These are phyloP conservation scores for Trichopus zeylanicus DNA, from an alignment of 116 monocot species.

Conservation along the genomic window DNA sequence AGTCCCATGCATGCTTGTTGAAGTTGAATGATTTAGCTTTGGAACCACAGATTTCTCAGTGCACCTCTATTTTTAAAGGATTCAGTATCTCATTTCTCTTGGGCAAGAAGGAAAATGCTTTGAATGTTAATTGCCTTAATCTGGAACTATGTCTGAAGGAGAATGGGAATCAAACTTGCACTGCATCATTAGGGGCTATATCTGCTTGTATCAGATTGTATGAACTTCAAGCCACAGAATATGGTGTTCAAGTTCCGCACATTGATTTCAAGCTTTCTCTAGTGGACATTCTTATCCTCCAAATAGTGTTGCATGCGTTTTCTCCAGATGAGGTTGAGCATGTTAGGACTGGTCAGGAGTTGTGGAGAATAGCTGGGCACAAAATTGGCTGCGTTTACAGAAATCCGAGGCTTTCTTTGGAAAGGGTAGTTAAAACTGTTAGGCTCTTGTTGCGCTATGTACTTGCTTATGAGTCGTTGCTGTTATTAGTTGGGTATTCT, in stretches of 20 bases:
- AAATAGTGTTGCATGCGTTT: slow-evolving; percentile 28
- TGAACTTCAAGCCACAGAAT: slow-evolving; percentile 18
- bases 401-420: slow-evolving; percentile 17
- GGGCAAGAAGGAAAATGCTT: slow-evolving; percentile 16
- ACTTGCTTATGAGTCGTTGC: slow-evolving; percentile 42
- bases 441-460: slow-evolving; percentile 52
- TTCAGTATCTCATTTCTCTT: slow-evolving; percentile 21
- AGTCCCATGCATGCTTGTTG: slow-evolving; percentile 31
- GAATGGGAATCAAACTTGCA: slow-evolving; percentile 17
- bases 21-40: slow-evolving; percentile 28
- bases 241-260: slow-evolving; percentile 24
- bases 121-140: slow-evolving; percentile 24
- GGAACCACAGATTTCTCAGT: slow-evolving; percentile 23
- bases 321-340: slow-evolving; percentile 14
- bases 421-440: slow-evolving; percentile 28
- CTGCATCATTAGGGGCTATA: slow-evolving; percentile 28
- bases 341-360: slow-evolving; percentile 35
- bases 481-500: slow-evolving; percentile 39
- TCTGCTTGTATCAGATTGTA: slow-evolving; percentile 26
- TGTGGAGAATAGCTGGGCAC: slow-evolving; percentile 58
- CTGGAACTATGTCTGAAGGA: slow-evolving; percentile 40
- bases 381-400: slow-evolving; percentile 7
- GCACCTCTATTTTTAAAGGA: slow-evolving; percentile 29
- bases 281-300: slow-evolving; percentile 23
- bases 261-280: slow-evolving; percentile 31